phyloP scores from a whole-genome alignment of 2,329 filamentous ascomycete genomes.

The Fusarium incarnatum region DNA sequence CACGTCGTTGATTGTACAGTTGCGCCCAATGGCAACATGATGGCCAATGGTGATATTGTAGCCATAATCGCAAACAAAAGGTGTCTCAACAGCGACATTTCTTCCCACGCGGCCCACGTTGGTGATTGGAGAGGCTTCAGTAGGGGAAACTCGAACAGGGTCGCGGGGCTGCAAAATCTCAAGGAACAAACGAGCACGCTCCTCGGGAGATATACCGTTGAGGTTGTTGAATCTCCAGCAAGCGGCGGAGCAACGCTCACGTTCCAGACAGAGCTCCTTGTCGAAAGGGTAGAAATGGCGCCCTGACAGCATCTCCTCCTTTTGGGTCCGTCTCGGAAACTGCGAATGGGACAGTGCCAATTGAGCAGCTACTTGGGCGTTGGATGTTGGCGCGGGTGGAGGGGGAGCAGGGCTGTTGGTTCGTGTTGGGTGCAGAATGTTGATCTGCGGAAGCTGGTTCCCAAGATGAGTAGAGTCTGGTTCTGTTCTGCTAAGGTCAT shows the following conservation, averaged over 20 bases:
- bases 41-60: conserved; percentile 93
- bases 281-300: conserved; percentile 84
- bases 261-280: conserved; percentile 81
- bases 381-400: conserved; percentile 55
- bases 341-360: conserved; percentile 68
- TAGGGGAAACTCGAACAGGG: conserved; percentile 66
- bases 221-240: conserved; percentile 87
- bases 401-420: conserved; percentile 61
- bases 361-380: conserved; percentile 68
- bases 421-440: conserved; percentile 63
- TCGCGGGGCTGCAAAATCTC: conserved; percentile 76
- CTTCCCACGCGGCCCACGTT: conserved; percentile 75
- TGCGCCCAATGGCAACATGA: conserved; percentile 83
- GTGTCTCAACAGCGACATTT: conserved; percentile 82
- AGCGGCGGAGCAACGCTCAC: conserved; percentile 84
- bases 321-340: conserved; percentile 72
- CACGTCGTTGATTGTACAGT: conserved; percentile 90
- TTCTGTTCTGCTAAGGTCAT: conserved; percentile 68
- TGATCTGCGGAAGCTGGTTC: conserved; percentile 67
- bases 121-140: conserved; percentile 62
- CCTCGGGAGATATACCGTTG: conserved; percentile 75
- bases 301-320: conserved; percentile 89
- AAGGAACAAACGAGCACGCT: conserved; percentile 76
- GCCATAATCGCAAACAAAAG: conserved; percentile 93
- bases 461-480: conserved; percentile 65